Evolutionary conservation across 2,329 filamentous ascomycete species (phyloP), one percentile per base, ranked within the genome.

Genomic region (Aspergillus terreus): DNA sequence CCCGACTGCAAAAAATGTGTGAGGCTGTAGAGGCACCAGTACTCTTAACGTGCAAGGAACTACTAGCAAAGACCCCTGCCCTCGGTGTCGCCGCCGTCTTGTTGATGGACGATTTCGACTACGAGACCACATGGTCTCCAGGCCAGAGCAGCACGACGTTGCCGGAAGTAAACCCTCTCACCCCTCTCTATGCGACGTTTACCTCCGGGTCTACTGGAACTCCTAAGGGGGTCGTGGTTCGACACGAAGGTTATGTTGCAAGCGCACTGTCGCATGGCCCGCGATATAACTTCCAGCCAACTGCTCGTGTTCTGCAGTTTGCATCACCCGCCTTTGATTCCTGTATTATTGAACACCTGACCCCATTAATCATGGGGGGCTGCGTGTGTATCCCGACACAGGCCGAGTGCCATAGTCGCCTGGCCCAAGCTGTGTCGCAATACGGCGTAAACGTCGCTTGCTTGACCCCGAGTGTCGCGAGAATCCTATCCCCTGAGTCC

Each of bases 401-500:
- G 3, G 25, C 14, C 4, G 49, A 58, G n/a, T 54, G 54, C 33
- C 51, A 51, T 4, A 56, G 72, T 44, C 70, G 78, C 42, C 70
- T 82, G 4, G 65, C 68, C 0, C 72, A 71, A 0, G 71, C 70
- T 0, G 77, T 83, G 21, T 70, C 72, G 0, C 76, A 23, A 17
- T 52, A 79, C 69, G 63, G 73, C 7, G 74, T 77, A 27, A 78
- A 72, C 32, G 77, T 73, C 72, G 77, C 74, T 1, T 78, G 80
- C 59, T 75, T 85, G 63, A 85, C 82, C 0, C 77, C 81, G 0
- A 72, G 78, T 0, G 72, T 84, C 12, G 79, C 80, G 0, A 57
- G 68, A 7, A 57, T 73, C 7, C 50, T 77, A 6, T 57, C 58
- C 6, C 70, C 71, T 0, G 58, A 64, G 11, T 64, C 69, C 4